Base-by-base conservation (phyloP, 164 flowering plant genomes). In the Berberis vulgaris region DNA sequence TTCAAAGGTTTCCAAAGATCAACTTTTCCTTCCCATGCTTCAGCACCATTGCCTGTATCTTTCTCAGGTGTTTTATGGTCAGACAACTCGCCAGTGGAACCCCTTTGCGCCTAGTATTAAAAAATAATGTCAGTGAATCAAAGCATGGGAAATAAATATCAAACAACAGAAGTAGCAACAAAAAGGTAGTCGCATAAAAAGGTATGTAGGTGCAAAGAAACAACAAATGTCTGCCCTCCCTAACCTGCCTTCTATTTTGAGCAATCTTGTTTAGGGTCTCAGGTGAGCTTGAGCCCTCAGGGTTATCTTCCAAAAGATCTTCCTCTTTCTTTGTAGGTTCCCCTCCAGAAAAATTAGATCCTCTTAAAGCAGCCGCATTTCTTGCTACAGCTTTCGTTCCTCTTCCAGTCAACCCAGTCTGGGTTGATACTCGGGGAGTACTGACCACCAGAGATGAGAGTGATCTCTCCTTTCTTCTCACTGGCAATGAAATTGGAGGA, bases 1-100 rank as follows among this genome's bases (percentile, higher is more conserved):
- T 86, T 91, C 57, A 94, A 80, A 45, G 98, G 96, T 45, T 89
- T 93, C 97, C 96, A 90, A 2, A 82, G 77, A 76, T 88, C 96
- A 52, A 70, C 80, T 77, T 94, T 87, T 13, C 79, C 83, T n/a
- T 74, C 83, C 79, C 75, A 67, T 26, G 69, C 50, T 41, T 78
- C 85, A 49, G 59, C 67, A 46, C 74, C 80, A 73, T 74, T 78
- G 54, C 80, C 86, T 11, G 68, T 62, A 65, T 72, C 80, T 65
- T 79, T 71, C 59, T 57, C 71, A 41, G 81, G 75, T 49, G 45
- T 64, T 53, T 72, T 71, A 43, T 70, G 70, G 62, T 68, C 70
- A 13, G 82, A 86, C 57, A 82, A 76, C 64, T 88, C 88, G 38
- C 54, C 54, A 11, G 13, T 52, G 10, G 54, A 26, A 26, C 26